Percentiles rank a stretch among this genome's conserved stretches.
These are phyloP conservation scores for Saccharum officinarum DNA, from an alignment of 176 grass and related monocot genomes.

Conservation along the genomic window DNA sequence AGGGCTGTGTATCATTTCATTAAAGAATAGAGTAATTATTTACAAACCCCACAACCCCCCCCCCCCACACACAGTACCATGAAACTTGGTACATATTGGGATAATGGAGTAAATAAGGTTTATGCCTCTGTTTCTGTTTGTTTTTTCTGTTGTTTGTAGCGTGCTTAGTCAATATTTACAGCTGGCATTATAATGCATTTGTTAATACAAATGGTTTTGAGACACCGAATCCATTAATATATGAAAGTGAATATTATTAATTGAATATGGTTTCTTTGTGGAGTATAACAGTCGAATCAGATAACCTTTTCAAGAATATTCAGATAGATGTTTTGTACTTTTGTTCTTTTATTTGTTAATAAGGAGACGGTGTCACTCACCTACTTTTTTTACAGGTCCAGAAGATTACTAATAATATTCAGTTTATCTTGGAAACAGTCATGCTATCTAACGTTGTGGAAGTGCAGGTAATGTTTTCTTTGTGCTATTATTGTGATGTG, in stretches of 20 bases:
- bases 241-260: not conserved
- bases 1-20: too few species aligned
- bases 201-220: not conserved
- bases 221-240: not conserved
- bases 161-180: not conserved
- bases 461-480: slow-evolving; percentile 66
- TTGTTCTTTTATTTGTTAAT: not conserved
- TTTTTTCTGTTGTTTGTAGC: not conserved
- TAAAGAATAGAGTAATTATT: too few species aligned
- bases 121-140: not conserved
- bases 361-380: slow-evolving; percentile 12
- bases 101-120: not conserved
- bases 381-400: slow-evolving; percentile 56
- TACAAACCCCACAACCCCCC: too few species aligned
- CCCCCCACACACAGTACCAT: too few species aligned
- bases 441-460: slow-evolving; percentile 61
- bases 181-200: not conserved
- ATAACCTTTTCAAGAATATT: slow-evolving; percentile 5
- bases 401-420: slow-evolving; percentile 56
- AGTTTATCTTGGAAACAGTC: slow-evolving; percentile 73
- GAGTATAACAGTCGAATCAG: not conserved
- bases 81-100: not conserved
- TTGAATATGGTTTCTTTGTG: not conserved
- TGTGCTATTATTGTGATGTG: not conserved
- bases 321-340: not conserved